Percentiles rank a stretch among this genome's conserved stretches.
phyloP scores from a whole-genome alignment of 208 protist genomes.

The Trypanosoma avium region DNA sequence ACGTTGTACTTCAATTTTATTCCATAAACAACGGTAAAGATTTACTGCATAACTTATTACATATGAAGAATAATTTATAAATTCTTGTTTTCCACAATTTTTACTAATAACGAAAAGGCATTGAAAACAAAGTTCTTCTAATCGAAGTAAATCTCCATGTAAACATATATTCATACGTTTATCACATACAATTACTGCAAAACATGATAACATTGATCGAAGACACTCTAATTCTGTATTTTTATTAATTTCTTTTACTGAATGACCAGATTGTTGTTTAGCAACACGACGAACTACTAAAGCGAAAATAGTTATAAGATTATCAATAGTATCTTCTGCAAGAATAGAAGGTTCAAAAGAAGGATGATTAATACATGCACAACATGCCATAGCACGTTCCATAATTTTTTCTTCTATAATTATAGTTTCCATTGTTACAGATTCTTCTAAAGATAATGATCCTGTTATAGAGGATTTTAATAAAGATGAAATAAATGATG shows the following conservation, averaged over 20 bases:
- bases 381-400: conserved; percentile 42
- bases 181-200: conserved; percentile 44
- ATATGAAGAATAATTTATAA: conserved; percentile 55
- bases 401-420: conserved; percentile 10
- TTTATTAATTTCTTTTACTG: not conserved
- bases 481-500: conserved; percentile 32
- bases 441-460: not conserved
- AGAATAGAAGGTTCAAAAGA: conserved; percentile 45
- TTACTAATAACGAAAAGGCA: conserved; percentile 51
- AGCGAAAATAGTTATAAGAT: conserved; percentile 45
- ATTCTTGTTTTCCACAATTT: conserved; percentile 30
- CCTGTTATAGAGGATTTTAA: too few relatives aligned
- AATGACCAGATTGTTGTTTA: not conserved
- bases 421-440: not conserved
- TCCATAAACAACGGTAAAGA: conserved; percentile 74
- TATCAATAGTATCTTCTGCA: conserved; percentile 42
- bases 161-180: conserved; percentile 40
- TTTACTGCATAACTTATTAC: conserved; percentile 49
- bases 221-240: conserved; percentile 54
- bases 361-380: conserved; percentile 48
- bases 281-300: conserved; percentile 37
- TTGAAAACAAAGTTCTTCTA: conserved; percentile 75
- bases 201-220: conserved; percentile 47
- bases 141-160: conserved; percentile 53
- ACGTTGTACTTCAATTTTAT: conserved; percentile 51